These are phyloP conservation scores for Funneliformis caledonium DNA, from an alignment of 371 early-diverging fungal species.

Conservation along the genomic window DNA sequence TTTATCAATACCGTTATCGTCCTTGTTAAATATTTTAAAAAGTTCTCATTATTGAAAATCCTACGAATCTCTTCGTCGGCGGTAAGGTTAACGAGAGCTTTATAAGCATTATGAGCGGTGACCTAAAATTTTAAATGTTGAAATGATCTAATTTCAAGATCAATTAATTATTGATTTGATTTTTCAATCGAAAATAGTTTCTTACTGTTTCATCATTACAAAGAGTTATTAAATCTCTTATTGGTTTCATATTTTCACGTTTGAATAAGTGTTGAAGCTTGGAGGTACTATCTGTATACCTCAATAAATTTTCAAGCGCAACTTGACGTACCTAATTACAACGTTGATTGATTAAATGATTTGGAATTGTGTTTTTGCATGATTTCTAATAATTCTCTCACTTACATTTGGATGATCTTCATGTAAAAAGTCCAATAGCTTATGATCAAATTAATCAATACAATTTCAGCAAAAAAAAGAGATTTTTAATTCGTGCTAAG, in stretches of 20 bases:
- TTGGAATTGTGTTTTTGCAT: not conserved
- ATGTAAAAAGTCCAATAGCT: conserved; percentile 67
- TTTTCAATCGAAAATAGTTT: not conserved
- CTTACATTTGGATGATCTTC: conserved; percentile 70
- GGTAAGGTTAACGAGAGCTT: conserved; percentile 83
- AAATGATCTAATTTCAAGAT: conserved; percentile 6
- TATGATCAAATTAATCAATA: not conserved
- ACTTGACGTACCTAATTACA: conserved; percentile 68
- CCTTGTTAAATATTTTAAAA: conserved; percentile 64
- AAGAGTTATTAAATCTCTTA: conserved; percentile 72
- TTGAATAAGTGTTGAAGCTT: conserved; percentile 68
- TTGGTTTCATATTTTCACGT: conserved; percentile 59
- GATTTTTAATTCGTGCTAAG: not conserved
- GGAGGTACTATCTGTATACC: conserved; percentile 68
- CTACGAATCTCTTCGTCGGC: conserved; percentile 63
- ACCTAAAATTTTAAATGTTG: conserved; percentile 50
- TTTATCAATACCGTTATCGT: conserved; percentile 61
- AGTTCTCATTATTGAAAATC: conserved; percentile 69
- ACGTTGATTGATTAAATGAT: not conserved
- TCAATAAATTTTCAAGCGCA: conserved; percentile 79
- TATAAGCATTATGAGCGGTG: conserved; percentile 83
- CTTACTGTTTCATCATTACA: conserved; percentile 74
- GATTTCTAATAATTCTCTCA: not conserved
- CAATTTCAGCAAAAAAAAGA: not conserved
- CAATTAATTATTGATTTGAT: too few relatives aligned